Conservation (phyloP, 2,329 filamentous ascomycete species). For the Nemania bipapillata region DNA sequence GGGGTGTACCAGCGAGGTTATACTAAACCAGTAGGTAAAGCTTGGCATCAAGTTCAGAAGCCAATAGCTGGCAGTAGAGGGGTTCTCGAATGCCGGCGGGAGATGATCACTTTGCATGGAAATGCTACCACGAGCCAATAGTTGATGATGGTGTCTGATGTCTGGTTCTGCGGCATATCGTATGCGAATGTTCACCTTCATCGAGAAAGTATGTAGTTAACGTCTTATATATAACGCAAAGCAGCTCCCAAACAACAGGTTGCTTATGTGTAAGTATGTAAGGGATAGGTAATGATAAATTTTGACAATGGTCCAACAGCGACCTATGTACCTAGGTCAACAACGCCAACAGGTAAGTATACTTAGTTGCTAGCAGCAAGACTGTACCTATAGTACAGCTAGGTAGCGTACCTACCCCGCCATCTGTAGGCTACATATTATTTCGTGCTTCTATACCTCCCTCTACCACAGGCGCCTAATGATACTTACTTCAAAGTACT, state of each 20-base stretch:
- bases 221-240: no score
- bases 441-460: background rate
- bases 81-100: constrained; percentile 24
- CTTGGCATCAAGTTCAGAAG: constrained; percentile 32
- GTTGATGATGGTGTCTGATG: background rate
- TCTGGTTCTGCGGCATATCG: background rate
- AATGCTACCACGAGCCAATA: constrained; percentile 27
- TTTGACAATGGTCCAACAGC: no score
- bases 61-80: constrained; percentile 32
- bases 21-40: constrained; percentile 7
- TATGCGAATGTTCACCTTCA: no score
- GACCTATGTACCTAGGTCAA: no score
- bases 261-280: no score
- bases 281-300: no score
- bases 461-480: constrained; percentile 36
- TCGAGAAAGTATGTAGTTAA: background rate
- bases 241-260: no score
- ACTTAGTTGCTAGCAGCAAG: no score
- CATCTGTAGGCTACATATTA: background rate
- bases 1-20: background rate
- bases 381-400: background rate
- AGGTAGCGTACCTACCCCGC: constrained; percentile 16
- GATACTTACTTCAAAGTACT: constrained; percentile 16
- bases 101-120: constrained; percentile 30
- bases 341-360: no score